phyloP scores from a whole-genome alignment of 208 protist species.

The Crithidia expoeki region DNA sequence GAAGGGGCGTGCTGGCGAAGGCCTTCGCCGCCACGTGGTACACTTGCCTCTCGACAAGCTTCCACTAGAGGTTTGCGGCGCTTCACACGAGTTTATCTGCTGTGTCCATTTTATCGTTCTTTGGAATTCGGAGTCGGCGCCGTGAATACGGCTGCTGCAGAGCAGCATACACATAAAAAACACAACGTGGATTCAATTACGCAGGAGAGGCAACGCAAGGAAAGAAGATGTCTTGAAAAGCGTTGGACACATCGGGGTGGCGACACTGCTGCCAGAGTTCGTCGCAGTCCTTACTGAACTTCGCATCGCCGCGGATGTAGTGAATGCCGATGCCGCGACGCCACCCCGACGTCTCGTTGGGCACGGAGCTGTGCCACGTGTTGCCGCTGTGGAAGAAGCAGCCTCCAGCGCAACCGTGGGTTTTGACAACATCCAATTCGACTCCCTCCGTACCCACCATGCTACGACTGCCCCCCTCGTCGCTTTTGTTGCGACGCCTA shows the following conservation, averaged over 20 bases:
- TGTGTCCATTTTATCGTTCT: too few species aligned
- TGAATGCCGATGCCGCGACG: constrained; percentile 43
- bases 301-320: constrained; percentile 39
- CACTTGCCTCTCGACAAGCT: too few species aligned
- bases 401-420: constrained; percentile 27
- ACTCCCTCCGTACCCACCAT: neutral
- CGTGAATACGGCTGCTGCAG: too few species aligned
- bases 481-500: neutral
- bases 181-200: neutral
- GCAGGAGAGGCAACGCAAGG: neutral
- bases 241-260: neutral
- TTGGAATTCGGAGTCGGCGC: too few species aligned
- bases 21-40: too few species aligned
- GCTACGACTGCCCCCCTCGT: neutral
- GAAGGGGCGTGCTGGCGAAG: too few species aligned
- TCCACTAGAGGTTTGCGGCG: too few species aligned
- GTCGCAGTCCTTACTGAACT: constrained; percentile 22
- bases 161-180: neutral
- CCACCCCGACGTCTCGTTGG: constrained; percentile 30
- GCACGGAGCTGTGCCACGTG: constrained; percentile 42
- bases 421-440: constrained; percentile 16
- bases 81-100: too few species aligned
- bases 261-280: constrained; percentile 30
- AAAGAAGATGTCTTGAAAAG: constrained; percentile 15
- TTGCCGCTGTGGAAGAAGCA: constrained; percentile 40